These are phyloP conservation scores for Antitrichia curtipendula DNA, from an alignment of 225 moss, liverwort and hornwort genomes.

Conservation along the genomic window DNA sequence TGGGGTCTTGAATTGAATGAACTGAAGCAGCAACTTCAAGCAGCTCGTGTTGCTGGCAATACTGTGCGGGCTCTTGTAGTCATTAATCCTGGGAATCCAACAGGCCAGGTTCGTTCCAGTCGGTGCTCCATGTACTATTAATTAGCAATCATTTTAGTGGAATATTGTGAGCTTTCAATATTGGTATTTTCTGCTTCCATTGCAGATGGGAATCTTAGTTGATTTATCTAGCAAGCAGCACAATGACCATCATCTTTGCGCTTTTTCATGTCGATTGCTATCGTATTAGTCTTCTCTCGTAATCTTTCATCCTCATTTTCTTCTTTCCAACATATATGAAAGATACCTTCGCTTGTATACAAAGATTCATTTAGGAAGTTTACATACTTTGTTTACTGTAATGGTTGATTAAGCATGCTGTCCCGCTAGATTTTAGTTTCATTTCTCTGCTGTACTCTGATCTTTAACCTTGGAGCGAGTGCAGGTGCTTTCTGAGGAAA, in stretches of 20 bases:
- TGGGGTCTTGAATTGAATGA: constrained; percentile 87
- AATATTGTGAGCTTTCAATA: background rate
- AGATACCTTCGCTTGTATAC: background rate
- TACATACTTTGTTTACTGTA: background rate
- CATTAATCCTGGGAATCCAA: constrained; percentile 98
- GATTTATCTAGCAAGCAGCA: background rate
- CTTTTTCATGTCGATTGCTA: background rate
- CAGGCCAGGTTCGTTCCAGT: constrained; percentile 66
- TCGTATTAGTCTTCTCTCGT: background rate
- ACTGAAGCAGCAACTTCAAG: constrained; percentile 66
- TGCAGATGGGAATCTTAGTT: background rate
- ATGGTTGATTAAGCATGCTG: background rate
- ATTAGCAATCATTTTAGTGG: background rate
- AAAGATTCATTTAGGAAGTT: background rate
- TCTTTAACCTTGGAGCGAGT: background rate
- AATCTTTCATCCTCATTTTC: background rate
- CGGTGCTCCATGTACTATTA: background rate
- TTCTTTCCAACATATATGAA: background rate
- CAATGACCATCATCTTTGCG: background rate
- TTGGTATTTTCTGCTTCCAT: background rate
- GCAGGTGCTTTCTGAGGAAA: constrained; percentile 88
- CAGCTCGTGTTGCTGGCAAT: constrained; percentile 61
- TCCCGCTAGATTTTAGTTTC: background rate
- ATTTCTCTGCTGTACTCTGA: background rate
- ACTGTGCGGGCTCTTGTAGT: constrained; percentile 86